phyloP scores from a whole-genome alignment of 768 basidiomycete species.

The Hygrocybe punicea region DNA sequence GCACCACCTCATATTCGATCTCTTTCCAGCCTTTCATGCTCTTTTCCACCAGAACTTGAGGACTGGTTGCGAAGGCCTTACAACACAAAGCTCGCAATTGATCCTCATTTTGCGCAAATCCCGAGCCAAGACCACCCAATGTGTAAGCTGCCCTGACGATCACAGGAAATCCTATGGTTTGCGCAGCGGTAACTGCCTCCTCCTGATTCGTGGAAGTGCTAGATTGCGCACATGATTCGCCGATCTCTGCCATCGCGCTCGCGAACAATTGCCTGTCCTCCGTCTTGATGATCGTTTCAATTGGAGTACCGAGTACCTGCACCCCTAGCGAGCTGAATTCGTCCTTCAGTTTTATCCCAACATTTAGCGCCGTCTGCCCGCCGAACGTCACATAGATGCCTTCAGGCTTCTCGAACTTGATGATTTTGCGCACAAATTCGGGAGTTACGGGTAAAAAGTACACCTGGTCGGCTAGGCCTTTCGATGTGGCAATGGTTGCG shows the following conservation, averaged over 20 bases:
- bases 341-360: slow-evolving; percentile 97
- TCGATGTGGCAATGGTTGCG: slow-evolving; percentile 96
- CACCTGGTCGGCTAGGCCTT: slow-evolving; percentile 97
- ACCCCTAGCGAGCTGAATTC: slow-evolving; percentile 89
- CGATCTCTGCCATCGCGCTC: slow-evolving; percentile 90
- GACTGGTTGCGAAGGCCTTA: slow-evolving; percentile 96
- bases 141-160: slow-evolving; percentile 97
- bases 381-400: slow-evolving; percentile 99
- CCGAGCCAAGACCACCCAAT: slow-evolving; percentile 90
- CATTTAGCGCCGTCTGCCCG: slow-evolving; percentile 94
- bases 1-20: slow-evolving; percentile 98
- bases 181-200: slow-evolving; percentile 81
- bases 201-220: slow-evolving; percentile 80
- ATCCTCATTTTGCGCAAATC: slow-evolving; percentile 92
- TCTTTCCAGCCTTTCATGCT: slow-evolving; percentile 99
- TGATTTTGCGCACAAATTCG: slow-evolving; percentile 96
- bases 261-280: slow-evolving; percentile 96
- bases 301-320: slow-evolving; percentile 92
- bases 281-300: slow-evolving; percentile 94
- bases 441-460: slow-evolving; percentile 99
- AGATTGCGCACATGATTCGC: slow-evolving; percentile 91
- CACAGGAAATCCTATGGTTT: slow-evolving; percentile 86
- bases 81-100: slow-evolving; percentile 84
- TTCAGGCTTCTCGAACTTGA: slow-evolving; percentile 97
- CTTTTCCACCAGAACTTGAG: slow-evolving; percentile 98